Evolutionary conservation across 2,329 filamentous ascomycete species (phyloP).

Genomic region (Alternaria solani): DNA sequence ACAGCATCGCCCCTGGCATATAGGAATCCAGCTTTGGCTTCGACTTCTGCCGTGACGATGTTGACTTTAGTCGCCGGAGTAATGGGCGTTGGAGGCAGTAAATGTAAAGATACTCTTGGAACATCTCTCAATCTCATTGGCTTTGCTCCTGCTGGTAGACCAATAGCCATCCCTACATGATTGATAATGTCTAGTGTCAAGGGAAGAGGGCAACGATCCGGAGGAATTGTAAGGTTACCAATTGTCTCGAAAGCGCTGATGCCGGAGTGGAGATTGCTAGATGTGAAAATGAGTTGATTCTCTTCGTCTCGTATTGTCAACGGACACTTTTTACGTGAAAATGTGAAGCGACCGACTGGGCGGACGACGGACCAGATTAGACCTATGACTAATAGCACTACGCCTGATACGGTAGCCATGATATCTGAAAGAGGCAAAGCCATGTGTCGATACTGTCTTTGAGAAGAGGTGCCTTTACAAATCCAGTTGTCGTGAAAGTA

Average conservation of each 20-base stretch:
- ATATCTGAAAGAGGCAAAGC: neutral
- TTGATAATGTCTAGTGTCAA: neutral
- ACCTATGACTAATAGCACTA: neutral
- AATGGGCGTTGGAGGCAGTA: neutral
- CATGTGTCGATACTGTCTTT: neutral
- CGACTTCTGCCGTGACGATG: neutral
- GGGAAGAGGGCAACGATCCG: neutral
- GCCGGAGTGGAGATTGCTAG: no score
- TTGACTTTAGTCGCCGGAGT: neutral
- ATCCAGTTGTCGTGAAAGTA: neutral
- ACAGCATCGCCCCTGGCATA: neutral
- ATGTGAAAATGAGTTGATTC: neutral
- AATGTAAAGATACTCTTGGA: neutral
- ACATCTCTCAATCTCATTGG: neutral
- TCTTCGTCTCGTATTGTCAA: neutral
- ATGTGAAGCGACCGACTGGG: neutral
- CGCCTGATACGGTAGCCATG: neutral
- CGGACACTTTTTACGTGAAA: neutral
- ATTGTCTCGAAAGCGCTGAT: neutral
- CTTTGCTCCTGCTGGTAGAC: neutral
- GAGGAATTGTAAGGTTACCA: neutral
- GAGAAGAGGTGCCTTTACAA: neutral
- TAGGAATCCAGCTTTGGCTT: neutral
- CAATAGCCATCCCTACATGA: neutral
- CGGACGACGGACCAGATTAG: neutral